These are phyloP conservation scores for Yamadazyma paraphyllophila DNA, from an alignment of 805 yeast species.

Conservation along the genomic window DNA sequence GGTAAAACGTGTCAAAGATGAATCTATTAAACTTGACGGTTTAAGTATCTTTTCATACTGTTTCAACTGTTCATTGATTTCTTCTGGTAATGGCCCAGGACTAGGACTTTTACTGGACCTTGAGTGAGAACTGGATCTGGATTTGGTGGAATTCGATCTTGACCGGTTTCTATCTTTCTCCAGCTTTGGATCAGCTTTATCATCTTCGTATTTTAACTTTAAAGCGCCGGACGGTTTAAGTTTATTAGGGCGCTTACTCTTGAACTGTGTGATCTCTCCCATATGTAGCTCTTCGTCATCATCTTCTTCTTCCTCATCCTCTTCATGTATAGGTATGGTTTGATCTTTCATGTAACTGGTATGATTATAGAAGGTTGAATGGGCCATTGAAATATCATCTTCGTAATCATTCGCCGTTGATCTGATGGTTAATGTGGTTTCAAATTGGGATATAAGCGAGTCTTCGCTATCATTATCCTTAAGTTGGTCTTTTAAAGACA, in stretches of 20 bases:
- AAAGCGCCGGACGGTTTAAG: slow-evolving; percentile 26
- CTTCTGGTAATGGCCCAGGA: slow-evolving; percentile 7
- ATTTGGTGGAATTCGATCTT: slow-evolving; percentile 2
- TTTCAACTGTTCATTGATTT: slow-evolving; percentile 8
- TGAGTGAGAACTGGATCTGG: slow-evolving; percentile 11
- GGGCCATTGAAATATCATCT: slow-evolving; percentile 42
- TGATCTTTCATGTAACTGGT: slow-evolving; percentile 28
- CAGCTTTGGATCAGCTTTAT: neutral
- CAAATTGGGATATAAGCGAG: slow-evolving; percentile 42
- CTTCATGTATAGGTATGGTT: slow-evolving; percentile 33
- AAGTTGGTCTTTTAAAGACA: slow-evolving; percentile 12
- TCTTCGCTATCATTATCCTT: slow-evolving; percentile 33
- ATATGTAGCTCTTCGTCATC: slow-evolving; percentile 2
- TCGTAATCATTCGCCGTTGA: slow-evolving; percentile 38
- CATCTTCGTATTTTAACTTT: slow-evolving; percentile 13
- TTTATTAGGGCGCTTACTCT: slow-evolving; percentile 29
- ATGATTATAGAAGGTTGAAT: slow-evolving; percentile 21
- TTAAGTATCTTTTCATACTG: slow-evolving; percentile 29
- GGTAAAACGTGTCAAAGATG: slow-evolving; percentile 34
- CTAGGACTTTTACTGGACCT: slow-evolving; percentile 15
- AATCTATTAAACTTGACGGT: slow-evolving; percentile 38
- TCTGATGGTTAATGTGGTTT: slow-evolving; percentile 41
- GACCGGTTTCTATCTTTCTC: slow-evolving; percentile 4
- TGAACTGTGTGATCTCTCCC: slow-evolving; percentile 33
- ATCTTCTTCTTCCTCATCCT: slow-evolving; percentile 23